Base-by-base conservation (phyloP, 306 rosid genomes). In the Sindora glabra region DNA sequence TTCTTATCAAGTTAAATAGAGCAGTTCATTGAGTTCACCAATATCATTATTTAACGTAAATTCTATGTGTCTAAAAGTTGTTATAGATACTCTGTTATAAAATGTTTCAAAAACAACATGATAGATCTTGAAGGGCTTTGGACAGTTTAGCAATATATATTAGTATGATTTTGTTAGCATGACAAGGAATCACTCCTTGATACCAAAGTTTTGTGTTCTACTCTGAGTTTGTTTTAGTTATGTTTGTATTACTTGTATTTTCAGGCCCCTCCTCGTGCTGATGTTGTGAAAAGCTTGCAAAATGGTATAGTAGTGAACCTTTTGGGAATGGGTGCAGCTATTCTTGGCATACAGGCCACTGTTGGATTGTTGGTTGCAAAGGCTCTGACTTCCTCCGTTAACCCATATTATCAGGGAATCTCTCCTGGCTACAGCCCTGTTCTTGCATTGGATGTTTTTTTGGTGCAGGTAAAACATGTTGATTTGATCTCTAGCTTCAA, bases 211-310 rank as follows among this genome's bases (percentile, higher is more conserved):
- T 25, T 15, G 50, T 6, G 3, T 25, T 25, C 38, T 24, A 41
- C 14, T 48, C 24, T 71, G 60, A 36, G 24, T 41, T 23, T 68
- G 66, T 23, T 29, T 24, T 17, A 33, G 41, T 29, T 50, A 4
- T n/a, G 12, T 23, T 56, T 39, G 17, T 53, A 40, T 50, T 47
- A 42, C 64, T 48, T 36, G 64, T 73, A 53, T 22, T 74, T 70
- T 54, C 82, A 94, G 99, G 97, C 95, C 54, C 99, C 99, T 42
- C 84, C 99, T 24, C 99, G 99, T 0, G 92, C 97, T n/a, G 97
- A 94, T 64, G 99, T 89, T 40, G 82, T 94, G 69, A 89, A 79
- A 67, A 76, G 91, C 80, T 73, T 94, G 44, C 83, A 60, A 73
- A 94, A 84, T 45, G 99, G 99, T 51, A 89, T 94, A 16, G 62